Base-by-base conservation (phyloP, 208 protist species). In the Balamuthia mandrillaris region DNA sequence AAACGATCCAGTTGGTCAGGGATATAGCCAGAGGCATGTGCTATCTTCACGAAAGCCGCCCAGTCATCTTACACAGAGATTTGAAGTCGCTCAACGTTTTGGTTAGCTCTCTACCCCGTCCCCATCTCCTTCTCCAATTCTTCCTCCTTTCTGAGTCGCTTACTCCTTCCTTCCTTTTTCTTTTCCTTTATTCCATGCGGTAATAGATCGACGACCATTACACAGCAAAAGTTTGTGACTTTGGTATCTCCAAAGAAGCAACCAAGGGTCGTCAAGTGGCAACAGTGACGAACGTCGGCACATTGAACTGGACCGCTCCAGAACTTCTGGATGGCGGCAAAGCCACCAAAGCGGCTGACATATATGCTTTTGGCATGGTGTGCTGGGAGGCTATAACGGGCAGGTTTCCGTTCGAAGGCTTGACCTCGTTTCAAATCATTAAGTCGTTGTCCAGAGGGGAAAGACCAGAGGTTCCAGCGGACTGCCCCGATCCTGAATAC, bases 11-110 rank as follows among this genome's bases (percentile, higher is more conserved):
- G 65, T 74, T 90, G 35, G 88, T 85, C 1, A 44, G 81, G n/a
- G 88, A 90, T 42, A 84, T 90, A 7, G 35, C 41, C 10, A 75
- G 61, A 66, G 88, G 85, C 44, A 88, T 90, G 75, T 61, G 78
- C 7, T 90, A 87, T 24, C 79, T 90, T n/a, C 88, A 90, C 37
- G 56, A 66, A n/a, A 61, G 49, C 16, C 77, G 77, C 6, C 88
- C 88, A 35, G 54, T 85, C 9, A 88, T 90, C 18, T 72, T 90
- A 39, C 88, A 90, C 44, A 45, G 88, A 18, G 88, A 90, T 58
- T 42, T 90, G 7, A 90, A 88, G 51, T 81, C 70, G n/a, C 84
- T 86, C 31, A 90, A 90, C 33, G 85, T 90, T 24, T 24, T 90
- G 7, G n/a, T n/a, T n/a, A n/a, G n/a, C n/a, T n/a, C n/a, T n/a